A percentile compares a stretch with the other conserved stretches of the same genome.
Conservation (phyloP, 139 green algal species). For the Haematococcus sp. region DNA sequence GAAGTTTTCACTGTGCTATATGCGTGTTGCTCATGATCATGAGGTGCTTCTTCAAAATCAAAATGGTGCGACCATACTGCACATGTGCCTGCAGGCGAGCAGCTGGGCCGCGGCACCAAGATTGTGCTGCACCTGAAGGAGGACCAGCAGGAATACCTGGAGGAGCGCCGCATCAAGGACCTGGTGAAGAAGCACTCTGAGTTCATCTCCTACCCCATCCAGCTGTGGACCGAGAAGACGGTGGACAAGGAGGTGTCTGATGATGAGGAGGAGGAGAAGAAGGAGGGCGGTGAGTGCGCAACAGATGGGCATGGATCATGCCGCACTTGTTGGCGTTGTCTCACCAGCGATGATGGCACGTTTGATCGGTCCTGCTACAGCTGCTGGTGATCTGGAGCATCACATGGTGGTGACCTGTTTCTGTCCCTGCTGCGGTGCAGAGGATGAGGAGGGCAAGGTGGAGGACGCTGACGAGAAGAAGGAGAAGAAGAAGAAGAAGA, state of each 20-base stretch:
- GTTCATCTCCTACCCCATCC: conserved; percentile 99
- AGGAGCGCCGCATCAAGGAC: conserved; percentile 98
- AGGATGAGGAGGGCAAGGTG: conserved; percentile 79
- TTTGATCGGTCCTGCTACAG: too few species aligned
- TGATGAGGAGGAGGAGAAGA: conserved; percentile 77
- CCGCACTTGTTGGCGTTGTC: background rate
- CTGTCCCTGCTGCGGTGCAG: background rate
- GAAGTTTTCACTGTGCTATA: too few species aligned
- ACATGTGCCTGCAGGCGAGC: conserved; percentile 44
- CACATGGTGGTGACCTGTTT: too few species aligned
- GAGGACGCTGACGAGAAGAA: conserved; percentile 82
- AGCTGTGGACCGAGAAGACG: conserved; percentile 95
- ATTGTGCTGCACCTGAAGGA: conserved; percentile 97
- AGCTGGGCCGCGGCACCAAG: conserved; percentile 92
- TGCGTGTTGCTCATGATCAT: too few species aligned
- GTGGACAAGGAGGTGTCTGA: conserved; percentile 97
- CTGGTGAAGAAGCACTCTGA: conserved; percentile 99
- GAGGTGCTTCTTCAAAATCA: too few species aligned
- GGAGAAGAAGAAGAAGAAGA: conserved; percentile 86
- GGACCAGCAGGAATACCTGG: conserved; percentile 97
- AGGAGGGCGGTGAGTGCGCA: conserved; percentile 13
- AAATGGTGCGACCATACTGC: too few species aligned
- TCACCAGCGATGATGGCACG: too few species aligned
- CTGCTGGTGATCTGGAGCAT: too few species aligned
- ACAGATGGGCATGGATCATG: too few species aligned